Evolutionary conservation across 2,329 filamentous ascomycete genomes (phyloP), one percentile per base, ranked within the genome.

Genomic region (Blumeria hordei): DNA sequence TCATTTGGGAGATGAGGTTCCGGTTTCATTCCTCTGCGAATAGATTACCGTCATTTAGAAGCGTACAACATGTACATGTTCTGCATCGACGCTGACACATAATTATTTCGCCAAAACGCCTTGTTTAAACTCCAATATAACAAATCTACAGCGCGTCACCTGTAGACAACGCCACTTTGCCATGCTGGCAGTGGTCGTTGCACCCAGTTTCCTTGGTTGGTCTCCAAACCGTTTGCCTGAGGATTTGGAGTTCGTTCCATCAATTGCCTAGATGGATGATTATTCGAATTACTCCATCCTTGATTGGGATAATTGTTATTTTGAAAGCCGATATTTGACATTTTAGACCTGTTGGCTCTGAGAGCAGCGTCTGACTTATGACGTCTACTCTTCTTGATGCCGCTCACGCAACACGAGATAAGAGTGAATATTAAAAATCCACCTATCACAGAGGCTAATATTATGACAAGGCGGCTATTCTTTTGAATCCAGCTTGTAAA

Each of bases 401-500:
- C 75, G 61, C 72, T 74, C 57, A 74, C 69, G 62, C 81, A 73
- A 68, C 87, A 94, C 64, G 74, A 75, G 10, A 81, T 60, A 53
- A 95, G 70, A 36, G 75, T 72, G 49, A 94, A 66, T 16, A 93
- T 64, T 6, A 94, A 62, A 6, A 95, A 71, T 6, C 75, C 78
- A 51, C 87, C 90, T 14, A 94, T 71, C 10, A 79, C 83, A 50
- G 72, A 71, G 5, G 76, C 77, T 10, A 96, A 71, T 28, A 85
- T 88, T 59, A 96, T 94, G 60, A 93, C 83, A 58, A 96, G 77
- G 54, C 76, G 70, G 68, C 84, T 84, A 70, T 96, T 81, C 60
- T 80, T 69, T 32, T 76, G 69, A 66, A 96, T 80, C 83, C 87
- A 95, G 57, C 74, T 74, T 55, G 70, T 72, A 59, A 93, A 80